phyloP scores from a whole-genome alignment of 2,329 filamentous ascomycete species.

The Aspergillus sp. region DNA sequence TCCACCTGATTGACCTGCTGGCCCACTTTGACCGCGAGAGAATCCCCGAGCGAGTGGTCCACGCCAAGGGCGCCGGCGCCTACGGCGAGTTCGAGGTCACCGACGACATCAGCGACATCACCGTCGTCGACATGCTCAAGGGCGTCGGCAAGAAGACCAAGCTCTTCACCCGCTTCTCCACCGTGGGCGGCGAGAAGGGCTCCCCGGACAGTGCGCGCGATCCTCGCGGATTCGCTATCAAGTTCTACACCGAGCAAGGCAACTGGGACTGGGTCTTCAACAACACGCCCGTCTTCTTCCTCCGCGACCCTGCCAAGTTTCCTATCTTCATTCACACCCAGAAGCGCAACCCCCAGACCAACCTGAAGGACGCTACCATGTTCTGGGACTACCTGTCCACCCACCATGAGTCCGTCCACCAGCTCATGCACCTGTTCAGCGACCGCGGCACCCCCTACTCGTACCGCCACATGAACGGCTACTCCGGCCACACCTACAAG shows the following conservation, averaged over 20 bases:
- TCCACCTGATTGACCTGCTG: slow-evolving; percentile 64
- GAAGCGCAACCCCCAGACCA: slow-evolving; percentile 70
- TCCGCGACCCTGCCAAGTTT: slow-evolving; percentile 72
- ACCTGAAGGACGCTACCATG: slow-evolving; percentile 67
- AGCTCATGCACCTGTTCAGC: slow-evolving; percentile 65
- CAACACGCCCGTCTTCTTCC: slow-evolving; percentile 74
- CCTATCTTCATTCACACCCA: slow-evolving; percentile 73
- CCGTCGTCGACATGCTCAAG: slow-evolving; percentile 50
- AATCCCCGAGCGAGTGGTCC: slow-evolving; percentile 44
- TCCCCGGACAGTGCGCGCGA: slow-evolving; percentile 71
- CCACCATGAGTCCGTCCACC: slow-evolving; percentile 63
- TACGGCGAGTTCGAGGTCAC: slow-evolving; percentile 47
- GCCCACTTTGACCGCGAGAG: slow-evolving; percentile 44
- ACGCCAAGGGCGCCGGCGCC: slow-evolving; percentile 44
- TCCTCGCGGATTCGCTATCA: slow-evolving; percentile 70
- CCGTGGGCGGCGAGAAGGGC: slow-evolving; percentile 71
- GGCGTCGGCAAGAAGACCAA: slow-evolving; percentile 68
- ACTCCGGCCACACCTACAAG: slow-evolving; percentile 67
- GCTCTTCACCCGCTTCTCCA: slow-evolving; percentile 68
- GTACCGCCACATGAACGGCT: slow-evolving; percentile 67
- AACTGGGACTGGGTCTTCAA: slow-evolving; percentile 73
- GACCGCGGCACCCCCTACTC: slow-evolving; percentile 66
- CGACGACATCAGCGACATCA: slow-evolving; percentile 52
- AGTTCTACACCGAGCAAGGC: slow-evolving; percentile 72
- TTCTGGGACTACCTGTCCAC: slow-evolving; percentile 67